phyloP scores from a whole-genome alignment of 2,329 filamentous ascomycete genomes.

The Sporothrix globosa region DNA sequence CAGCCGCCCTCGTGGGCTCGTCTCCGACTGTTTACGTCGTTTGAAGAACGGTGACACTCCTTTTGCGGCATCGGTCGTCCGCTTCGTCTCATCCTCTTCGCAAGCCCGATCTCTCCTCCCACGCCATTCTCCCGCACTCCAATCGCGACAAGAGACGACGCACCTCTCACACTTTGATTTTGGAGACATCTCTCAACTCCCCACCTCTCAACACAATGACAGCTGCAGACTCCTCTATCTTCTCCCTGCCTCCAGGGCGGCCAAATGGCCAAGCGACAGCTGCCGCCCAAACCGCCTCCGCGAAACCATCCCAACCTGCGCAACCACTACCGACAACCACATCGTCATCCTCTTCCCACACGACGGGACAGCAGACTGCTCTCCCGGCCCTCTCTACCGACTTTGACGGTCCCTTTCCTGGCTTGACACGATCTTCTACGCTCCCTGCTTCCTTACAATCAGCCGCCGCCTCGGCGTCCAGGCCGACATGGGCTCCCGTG shows the following conservation, averaged over 20 bases:
- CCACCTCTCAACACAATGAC: constrained; percentile 5
- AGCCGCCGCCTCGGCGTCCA: background rate
- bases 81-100: background rate
- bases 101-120: background rate
- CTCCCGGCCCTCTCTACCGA: constrained; percentile 33
- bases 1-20: constrained; percentile 3
- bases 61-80: background rate
- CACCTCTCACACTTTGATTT: background rate
- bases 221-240: background rate
- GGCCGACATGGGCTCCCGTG: constrained; percentile 37
- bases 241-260: background rate
- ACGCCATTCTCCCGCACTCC: background rate
- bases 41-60: constrained; percentile 2
- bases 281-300: background rate
- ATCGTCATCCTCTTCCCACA: background rate
- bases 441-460: constrained; percentile 43
- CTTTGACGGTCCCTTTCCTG: constrained; percentile 39
- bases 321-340: background rate
- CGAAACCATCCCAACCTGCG: constrained; percentile 12
- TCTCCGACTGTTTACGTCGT: background rate
- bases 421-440: constrained; percentile 49
- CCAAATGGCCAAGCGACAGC: constrained; percentile 1
- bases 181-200: background rate
- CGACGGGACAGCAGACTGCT: constrained; percentile 16
- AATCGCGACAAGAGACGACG: background rate